Base-by-base conservation (phyloP, 352 stramenopile genomes). In the Globisporangium abappressorium region DNA sequence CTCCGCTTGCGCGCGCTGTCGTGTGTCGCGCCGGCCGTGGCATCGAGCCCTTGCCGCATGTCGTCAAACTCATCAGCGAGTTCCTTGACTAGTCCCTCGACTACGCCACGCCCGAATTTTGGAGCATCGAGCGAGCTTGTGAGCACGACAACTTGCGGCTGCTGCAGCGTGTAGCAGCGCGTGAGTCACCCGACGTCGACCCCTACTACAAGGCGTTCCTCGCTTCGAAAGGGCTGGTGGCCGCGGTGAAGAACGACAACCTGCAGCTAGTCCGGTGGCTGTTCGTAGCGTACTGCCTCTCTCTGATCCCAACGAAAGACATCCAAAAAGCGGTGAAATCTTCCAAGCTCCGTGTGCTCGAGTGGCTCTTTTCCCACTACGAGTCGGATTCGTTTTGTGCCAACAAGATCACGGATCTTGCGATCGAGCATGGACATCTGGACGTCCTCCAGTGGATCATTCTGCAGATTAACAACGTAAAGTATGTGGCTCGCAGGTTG, bases 251-350 rank as follows among this genome's bases (percentile, higher is more conserved):
- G 4, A 30, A 15, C 36, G 57, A 63, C 38, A 33, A 53, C 22
- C 3, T 63, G 34, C 22, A 54, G 36, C 20, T 54, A 3, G 14
- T 24, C 12, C 57, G 14, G 9, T 36, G 57, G n/a, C 22, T 62
- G n/a, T 62, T 34, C 36, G 22, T 18, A 20, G 57, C 14, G 57
- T 62, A 62, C 22, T 62, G 57, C 36, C 57, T 34, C 1, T 53
- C 9, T 11, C 2, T 62, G 1, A 26, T 63, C 11, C 36, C 57
- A 4, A 22, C 26, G 57, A 20, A 53, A 33, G 57, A 0, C 1
- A 24, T 54, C 11, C 12, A 12, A 11, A 6, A 54, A 33, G 57
- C 57, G 1, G 57, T 15, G 2, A 36, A 28, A 2, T 7, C 28
- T 1, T 11, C 14, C 22, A 63, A 33, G 2, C 24, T 63, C 2